Base-by-base conservation (phyloP, 1,284 basidiomycete species). In the Cryptococcus sp. region DNA sequence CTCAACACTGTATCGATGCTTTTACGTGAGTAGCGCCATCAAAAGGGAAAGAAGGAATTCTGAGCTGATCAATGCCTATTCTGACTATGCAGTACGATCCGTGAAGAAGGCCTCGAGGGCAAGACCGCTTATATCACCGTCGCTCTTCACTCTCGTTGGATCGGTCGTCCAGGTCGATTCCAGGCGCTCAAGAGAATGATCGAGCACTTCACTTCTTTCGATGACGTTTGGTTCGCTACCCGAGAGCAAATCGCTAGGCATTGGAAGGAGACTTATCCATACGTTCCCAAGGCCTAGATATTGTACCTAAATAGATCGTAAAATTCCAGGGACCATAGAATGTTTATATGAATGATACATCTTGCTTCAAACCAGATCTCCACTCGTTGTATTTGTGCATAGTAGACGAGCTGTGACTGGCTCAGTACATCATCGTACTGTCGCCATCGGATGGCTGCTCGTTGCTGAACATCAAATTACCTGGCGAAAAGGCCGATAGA, bases 101-200 rank as follows among this genome's bases (percentile, higher is more conserved):
- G 67, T n/a, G 73, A 70, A 22, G 72, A 74, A 50, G 72, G 70
- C 19, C 54, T 69, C 25, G 70, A 69, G 40, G 72, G 72, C 8
- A 63, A 66, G 43, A 45, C 62, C 7, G 62, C 65, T 6, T 70
- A 72, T 51, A 67, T 73, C 47, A 73, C 71, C 46, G 62, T 72
- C 17, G 70, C 68, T 4, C 57, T 74, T 1, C 72, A 74, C 50
- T 64, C 69, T 3, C 59, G 72, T 40, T 74, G 79, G 39, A 72
- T 79, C 7, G 79, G 79, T 23, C 66, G 79, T 22, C 78, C 79
- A 0, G 79, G 77, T 3, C 64, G 79, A 17, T 77, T 79, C 54
- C 66, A 67, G 13, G 75, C 74, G 1, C 57, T 80, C 37, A 72
- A 76, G 62, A 59, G 65, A 34, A 78, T 80, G 52, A 59, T 80